Evolutionary conservation across 805 yeast species (phyloP), one percentile per base, ranked within the genome.

Genomic region (Myxozyma sirexii): DNA sequence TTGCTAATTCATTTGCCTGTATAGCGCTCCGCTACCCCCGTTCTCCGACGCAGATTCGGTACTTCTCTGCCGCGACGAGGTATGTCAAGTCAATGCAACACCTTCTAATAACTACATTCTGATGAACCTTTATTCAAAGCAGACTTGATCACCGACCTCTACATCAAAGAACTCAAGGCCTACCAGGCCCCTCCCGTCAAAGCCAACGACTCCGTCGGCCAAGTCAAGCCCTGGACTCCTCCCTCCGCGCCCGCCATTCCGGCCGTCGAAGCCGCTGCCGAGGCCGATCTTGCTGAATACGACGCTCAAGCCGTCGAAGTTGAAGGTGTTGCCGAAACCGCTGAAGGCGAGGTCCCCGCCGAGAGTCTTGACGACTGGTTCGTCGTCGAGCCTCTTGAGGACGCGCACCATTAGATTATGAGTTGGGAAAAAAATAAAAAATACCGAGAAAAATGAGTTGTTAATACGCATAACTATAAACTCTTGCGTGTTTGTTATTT

Each of bases 231-330:
- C 69, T 94, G 97, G 94, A 76, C 80, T 63, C 78, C 84, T 65
- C 98, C 98, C 70, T 75, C 81, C 64, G 83, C 90, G 68, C 96
- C 98, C 69, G 75, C 83, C 67, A 75, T 79, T 48, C 97, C 97
- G 69, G 76, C 57, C 37, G 48, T 65, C 38, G 82, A 65, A 58
- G 96, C 90, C 75, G 83, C 82, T 60, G 83, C 83, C 69, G 83
- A 85, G 66, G 83, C 88, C 63, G 86, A 87, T 57, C 79, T 90
- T 68, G 76, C 83, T 62, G 84, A 82, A 60, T 90, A 90, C 79
- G 89, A 64, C 80, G 13, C 60, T 24, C 67, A 62, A 54, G 42
- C 82, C 57, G 97, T 92, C 64, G 97, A 91, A 76, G 87, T 90
- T 66, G 80, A 79, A 59, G 79, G 82, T 62, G 78, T 82, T 67